Percentiles rank a stretch among this genome's conserved stretches.
These are phyloP conservation scores for Imleria badia DNA, from an alignment of 768 basidiomycete species.

Conservation along the genomic window DNA sequence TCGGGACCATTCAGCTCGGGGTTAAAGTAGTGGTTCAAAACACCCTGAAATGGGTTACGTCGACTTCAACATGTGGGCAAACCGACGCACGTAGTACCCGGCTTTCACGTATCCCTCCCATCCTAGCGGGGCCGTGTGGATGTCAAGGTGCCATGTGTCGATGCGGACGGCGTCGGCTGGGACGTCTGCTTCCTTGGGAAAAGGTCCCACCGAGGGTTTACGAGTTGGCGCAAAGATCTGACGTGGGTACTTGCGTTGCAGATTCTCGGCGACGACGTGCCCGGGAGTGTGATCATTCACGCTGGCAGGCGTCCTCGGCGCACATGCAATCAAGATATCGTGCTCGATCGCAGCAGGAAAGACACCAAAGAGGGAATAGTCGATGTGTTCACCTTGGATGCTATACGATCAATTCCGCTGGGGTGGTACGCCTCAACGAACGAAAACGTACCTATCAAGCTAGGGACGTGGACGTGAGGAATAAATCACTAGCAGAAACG, in stretches of 20 bases:
- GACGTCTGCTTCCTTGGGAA: slow-evolving; percentile 31
- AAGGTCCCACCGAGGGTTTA: slow-evolving; percentile 24
- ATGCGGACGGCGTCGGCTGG: slow-evolving; percentile 36
- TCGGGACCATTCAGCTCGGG: slow-evolving; percentile 6
- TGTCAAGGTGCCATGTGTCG: slow-evolving; percentile 72
- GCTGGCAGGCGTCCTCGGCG: slow-evolving; percentile 34
- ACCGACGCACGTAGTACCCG: slow-evolving; percentile 66
- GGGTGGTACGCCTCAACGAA: neutral
- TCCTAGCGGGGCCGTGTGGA: slow-evolving; percentile 57
- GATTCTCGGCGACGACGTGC: slow-evolving; percentile 61
- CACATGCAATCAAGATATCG: slow-evolving; percentile 80
- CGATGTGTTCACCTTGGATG: slow-evolving; percentile 74
- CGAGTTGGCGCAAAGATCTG: slow-evolving; percentile 58
- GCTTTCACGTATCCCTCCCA: slow-evolving; percentile 93
- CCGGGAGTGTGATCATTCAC: slow-evolving; percentile 39
- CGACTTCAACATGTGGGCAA: neutral
- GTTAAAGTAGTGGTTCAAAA: slow-evolving; percentile 61
- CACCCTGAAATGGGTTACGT: slow-evolving; percentile 45
- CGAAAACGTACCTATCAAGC: slow-evolving; percentile 34
- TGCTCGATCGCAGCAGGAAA: slow-evolving; percentile 83
- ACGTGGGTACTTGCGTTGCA: slow-evolving; percentile 56
- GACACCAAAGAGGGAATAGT: slow-evolving; percentile 81
- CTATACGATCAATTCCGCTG: neutral
- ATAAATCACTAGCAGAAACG: neutral
- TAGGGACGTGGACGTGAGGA: slow-evolving; percentile 3